Evolutionary conservation across 176 grass and related monocot species (phyloP).

Genomic region (Rhynchospora tenuis): DNA sequence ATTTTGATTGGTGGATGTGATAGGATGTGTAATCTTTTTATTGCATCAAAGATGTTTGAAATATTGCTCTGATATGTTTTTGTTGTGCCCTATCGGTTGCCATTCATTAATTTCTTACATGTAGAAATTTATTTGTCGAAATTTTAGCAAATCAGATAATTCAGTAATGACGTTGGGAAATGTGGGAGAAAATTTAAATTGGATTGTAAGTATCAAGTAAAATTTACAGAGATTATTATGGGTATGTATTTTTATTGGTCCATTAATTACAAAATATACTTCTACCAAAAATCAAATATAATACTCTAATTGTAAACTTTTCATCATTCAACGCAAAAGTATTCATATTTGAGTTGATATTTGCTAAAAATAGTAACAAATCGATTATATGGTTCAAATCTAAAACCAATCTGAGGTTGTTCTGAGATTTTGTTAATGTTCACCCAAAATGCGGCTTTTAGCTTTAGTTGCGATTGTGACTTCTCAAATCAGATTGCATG

Average conservation of each 20-base stretch:
- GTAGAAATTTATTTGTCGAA: not conserved
- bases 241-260: not conserved
- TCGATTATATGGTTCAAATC: not conserved
- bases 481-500: slow-evolving; percentile 12
- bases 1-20: slow-evolving; percentile 1
- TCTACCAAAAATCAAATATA: not conserved
- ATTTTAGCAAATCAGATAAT: not conserved
- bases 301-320: not conserved
- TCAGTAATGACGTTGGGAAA: not conserved
- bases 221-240: not conserved
- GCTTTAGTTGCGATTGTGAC: not conserved
- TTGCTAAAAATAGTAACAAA: not conserved
- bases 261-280: too few species aligned
- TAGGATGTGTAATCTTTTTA: slow-evolving; percentile 19
- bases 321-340: not conserved
- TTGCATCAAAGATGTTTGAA: not conserved
- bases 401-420: not conserved
- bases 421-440: not conserved
- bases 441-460: not conserved
- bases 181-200: not conserved
- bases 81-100: not conserved
- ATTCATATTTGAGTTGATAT: not conserved
- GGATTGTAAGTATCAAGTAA: not conserved
- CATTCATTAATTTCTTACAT: not conserved
- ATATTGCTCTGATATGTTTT: not conserved